Percentiles rank a stretch among this genome's conserved stretches.
These are phyloP conservation scores for Petasospora fabianii DNA, from an alignment of 1,139 yeast genomes.

Conservation along the genomic window DNA sequence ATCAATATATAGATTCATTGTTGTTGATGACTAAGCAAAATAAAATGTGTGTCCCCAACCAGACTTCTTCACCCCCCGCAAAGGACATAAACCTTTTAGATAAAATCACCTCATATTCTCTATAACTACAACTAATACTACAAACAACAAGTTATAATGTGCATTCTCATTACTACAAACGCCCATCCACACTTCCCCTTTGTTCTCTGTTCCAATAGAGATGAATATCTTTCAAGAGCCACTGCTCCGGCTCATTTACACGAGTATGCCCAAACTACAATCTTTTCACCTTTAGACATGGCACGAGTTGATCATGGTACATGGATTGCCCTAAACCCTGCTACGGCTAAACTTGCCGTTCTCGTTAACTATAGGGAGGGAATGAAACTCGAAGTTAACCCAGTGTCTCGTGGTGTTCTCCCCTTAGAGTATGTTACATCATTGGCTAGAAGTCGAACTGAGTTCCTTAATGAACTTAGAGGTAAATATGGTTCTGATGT, in stretches of 20 bases:
- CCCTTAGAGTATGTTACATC: constrained; percentile 56
- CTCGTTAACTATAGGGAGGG: constrained; percentile 66
- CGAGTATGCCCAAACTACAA: constrained; percentile 31
- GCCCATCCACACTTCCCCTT: constrained; percentile 65
- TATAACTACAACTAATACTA: not conserved
- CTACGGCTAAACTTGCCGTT: constrained; percentile 63
- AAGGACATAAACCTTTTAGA: not conserved
- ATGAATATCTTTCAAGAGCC: constrained; percentile 73
- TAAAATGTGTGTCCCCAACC: not conserved
- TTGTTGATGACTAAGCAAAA: not conserved
- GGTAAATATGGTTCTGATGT: constrained; percentile 31
- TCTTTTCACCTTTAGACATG: constrained; percentile 73
- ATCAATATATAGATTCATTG: no score
- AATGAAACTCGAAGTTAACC: constrained; percentile 23
- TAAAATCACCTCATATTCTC: not conserved
- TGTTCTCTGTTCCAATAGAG: constrained; percentile 76
- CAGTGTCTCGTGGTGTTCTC: constrained; percentile 67
- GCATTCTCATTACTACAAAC: constrained; percentile 59
- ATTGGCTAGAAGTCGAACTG: constrained; percentile 34
- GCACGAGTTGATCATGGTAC: constrained; percentile 80
- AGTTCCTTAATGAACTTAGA: constrained; percentile 43
- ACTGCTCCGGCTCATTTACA: constrained; percentile 63
- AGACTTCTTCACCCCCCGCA: not conserved
- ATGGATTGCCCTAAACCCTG: constrained; percentile 74
- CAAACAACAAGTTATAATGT: constrained; percentile 40